Base-by-base conservation (phyloP, 768 basidiomycete species). In the Trametes gibbosa region DNA sequence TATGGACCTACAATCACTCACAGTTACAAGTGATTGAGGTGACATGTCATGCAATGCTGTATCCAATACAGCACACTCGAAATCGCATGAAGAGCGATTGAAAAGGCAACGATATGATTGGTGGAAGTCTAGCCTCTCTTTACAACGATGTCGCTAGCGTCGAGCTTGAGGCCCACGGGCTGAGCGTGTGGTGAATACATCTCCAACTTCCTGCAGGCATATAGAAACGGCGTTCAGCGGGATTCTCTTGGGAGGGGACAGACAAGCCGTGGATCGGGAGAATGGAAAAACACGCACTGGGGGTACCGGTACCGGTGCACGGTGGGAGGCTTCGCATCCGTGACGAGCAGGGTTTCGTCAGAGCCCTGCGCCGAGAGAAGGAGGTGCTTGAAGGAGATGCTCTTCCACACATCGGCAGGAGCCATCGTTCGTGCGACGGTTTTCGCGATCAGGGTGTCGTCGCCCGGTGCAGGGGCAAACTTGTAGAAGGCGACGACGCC, bases 301-400 rank as follows among this genome's bases (percentile, higher is more conserved):
- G 89, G 86, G 69, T 85, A 88, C 64, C 86, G 79, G 69, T 82
- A 85, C 40, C 87, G 80, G 69, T 84, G 83, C 39, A 87, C 78
- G 16, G 60, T 61, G 50, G 78, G 65, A 74, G 79, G 67, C 71
- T 77, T 72, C 69, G 77, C 65, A 73, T 76, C 63, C 66, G 77
- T 64, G 37, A 84, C 66, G 10, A 84, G 65, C 52, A 78, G 63
- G 45, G 68, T 73, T 10, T 78, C 74, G 54, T 80, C 73, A 61
- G 82, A 75, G 55, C 70, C 66, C 61, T 81, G 70, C 59, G 77
- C 70, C 58, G 75, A 72, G 70, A 76, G 69, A 5, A 75, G 74
- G 0, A 85, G 77, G 69, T 90, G 85, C 63, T 81, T 79, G 60
- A 80, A 79, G 63, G 85, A 86, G 64, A 81, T 57, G 9, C 74